Conservation (phyloP, 768 basidiomycete species). For the Leccinum variicolor region DNA sequence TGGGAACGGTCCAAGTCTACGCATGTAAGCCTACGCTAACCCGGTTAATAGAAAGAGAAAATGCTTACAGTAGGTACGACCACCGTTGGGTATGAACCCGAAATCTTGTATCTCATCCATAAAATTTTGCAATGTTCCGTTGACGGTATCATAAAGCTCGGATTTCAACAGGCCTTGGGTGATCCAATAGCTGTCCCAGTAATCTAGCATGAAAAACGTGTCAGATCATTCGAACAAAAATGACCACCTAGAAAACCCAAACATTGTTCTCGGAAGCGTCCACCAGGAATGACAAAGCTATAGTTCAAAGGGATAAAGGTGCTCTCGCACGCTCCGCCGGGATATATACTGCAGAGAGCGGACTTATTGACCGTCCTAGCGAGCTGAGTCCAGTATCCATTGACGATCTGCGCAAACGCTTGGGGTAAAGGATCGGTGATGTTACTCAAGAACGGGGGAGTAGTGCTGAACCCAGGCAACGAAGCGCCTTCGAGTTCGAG, state of each 20-base stretch:
- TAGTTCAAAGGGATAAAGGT: slow-evolving; percentile 87
- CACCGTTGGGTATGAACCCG: slow-evolving; percentile 95
- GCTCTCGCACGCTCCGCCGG: slow-evolving; percentile 65
- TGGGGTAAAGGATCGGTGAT: slow-evolving; percentile 66
- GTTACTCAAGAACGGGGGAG: slow-evolving; percentile 67
- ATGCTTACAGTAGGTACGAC: slow-evolving; percentile 78
- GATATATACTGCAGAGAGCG: slow-evolving; percentile 52
- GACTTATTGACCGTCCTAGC: slow-evolving; percentile 72
- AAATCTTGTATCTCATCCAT: slow-evolving; percentile 86
- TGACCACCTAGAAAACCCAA: slow-evolving; percentile 33
- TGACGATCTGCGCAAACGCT: slow-evolving; percentile 75
- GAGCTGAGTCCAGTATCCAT: slow-evolving; percentile 81
- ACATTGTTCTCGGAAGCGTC: slow-evolving; percentile 83
- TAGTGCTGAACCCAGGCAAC: slow-evolving; percentile 58
- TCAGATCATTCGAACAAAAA: neutral
- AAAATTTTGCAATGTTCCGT: slow-evolving; percentile 84
- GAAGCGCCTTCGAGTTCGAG: slow-evolving; percentile 67
- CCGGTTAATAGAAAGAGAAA: neutral
- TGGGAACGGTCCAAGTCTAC: slow-evolving; percentile 87
- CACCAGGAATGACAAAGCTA: slow-evolving; percentile 88
- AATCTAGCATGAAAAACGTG: slow-evolving; percentile 33
- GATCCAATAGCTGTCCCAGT: slow-evolving; percentile 83
- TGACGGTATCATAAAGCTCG: slow-evolving; percentile 67
- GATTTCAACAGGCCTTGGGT: slow-evolving; percentile 83
- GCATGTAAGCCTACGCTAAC: neutral